Evolutionary conservation across 352 stramenopile genomes (phyloP).

Genomic region (Globisporangium orthogonon): DNA sequence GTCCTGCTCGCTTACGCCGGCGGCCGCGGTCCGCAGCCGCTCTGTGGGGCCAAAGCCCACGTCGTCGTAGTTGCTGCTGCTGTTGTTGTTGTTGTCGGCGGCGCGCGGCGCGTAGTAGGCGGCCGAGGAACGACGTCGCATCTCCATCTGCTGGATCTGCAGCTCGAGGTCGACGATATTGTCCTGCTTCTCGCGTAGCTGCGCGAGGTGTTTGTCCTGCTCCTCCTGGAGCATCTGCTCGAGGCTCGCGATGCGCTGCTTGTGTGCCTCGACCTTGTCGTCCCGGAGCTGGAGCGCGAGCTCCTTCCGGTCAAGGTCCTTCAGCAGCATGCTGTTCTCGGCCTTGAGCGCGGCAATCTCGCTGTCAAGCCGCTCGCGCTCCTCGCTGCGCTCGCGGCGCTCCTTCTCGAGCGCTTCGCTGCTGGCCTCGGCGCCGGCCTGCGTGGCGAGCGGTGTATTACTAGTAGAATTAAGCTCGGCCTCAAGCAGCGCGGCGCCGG

Average conservation of each 20-base stretch:
- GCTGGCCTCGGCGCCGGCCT: slow-evolving; percentile 6
- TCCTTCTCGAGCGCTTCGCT: slow-evolving; percentile 33
- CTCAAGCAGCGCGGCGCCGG: slow-evolving; percentile 23
- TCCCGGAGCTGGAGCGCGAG: slow-evolving; percentile 50
- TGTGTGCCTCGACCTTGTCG: slow-evolving; percentile 61
- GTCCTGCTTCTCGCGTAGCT: slow-evolving; percentile 73
- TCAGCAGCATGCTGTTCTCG: slow-evolving; percentile 67
- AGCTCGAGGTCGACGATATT: slow-evolving; percentile 50
- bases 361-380: slow-evolving; percentile 34
- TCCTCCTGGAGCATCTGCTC: slow-evolving; percentile 54
- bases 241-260: slow-evolving; percentile 48
- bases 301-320: slow-evolving; percentile 71
- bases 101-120: slow-evolving; percentile 33
- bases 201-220: slow-evolving; percentile 53
- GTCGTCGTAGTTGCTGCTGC: slow-evolving; percentile 13
- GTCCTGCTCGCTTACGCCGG: slow-evolving; percentile 12
- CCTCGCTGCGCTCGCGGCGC: slow-evolving; percentile 27
- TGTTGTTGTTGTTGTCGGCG: background rate
- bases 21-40: slow-evolving; percentile 12
- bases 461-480: slow-evolving; percentile 6
- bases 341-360: slow-evolving; percentile 62
- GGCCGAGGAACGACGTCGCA: slow-evolving; percentile 42
- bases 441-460: background rate
- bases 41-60: slow-evolving; percentile 46
- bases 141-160: slow-evolving; percentile 57